Percentiles rank a stretch among this genome's conserved stretches.
These are phyloP conservation scores for Sparassis latifolia DNA, from an alignment of 1,284 basidiomycete species.

Conservation along the genomic window DNA sequence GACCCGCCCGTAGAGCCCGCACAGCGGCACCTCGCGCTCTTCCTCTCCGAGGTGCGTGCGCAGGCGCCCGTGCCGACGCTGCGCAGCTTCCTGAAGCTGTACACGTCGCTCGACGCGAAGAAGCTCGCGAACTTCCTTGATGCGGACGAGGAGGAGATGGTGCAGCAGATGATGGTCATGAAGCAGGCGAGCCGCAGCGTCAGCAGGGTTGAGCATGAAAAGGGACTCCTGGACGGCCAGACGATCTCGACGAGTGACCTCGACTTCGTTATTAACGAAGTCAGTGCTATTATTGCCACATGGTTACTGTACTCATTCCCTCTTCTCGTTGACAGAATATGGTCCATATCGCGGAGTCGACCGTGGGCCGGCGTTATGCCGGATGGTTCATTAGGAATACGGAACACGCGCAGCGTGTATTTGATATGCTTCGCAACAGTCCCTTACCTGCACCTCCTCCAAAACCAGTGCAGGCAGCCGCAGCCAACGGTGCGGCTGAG, in stretches of 20 bases:
- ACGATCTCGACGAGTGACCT: conserved; percentile 88
- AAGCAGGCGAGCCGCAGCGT: conserved; percentile 82
- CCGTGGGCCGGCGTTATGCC: conserved; percentile 86
- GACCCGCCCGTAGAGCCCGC: conserved; percentile 63
- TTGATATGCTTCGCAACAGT: conserved; percentile 68
- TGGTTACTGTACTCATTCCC: not conserved
- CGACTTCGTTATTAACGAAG: conserved; percentile 93
- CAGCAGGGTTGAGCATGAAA: conserved; percentile 45
- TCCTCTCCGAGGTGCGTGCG: conserved; percentile 74
- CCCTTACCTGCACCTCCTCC: conserved; percentile 45
- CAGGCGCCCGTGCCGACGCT: conserved; percentile 80
- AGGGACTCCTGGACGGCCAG: conserved; percentile 78
- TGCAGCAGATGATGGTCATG: conserved; percentile 96
- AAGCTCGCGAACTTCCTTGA: conserved; percentile 91
- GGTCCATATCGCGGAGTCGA: conserved; percentile 94
- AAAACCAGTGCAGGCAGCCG: conserved; percentile 8
- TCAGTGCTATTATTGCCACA: conserved; percentile 30
- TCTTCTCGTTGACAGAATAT: conserved; percentile 56
- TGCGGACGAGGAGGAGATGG: conserved; percentile 87
- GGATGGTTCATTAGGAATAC: conserved; percentile 97
- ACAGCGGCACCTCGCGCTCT: conserved; percentile 79
- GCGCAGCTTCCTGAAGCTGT: conserved; percentile 90
- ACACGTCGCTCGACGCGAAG: conserved; percentile 87
- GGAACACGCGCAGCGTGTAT: conserved; percentile 80
- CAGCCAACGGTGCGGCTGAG: conserved; percentile 7